Base-by-base conservation (phyloP, 345 rosid genomes). In the Gossypioides kirkii region DNA sequence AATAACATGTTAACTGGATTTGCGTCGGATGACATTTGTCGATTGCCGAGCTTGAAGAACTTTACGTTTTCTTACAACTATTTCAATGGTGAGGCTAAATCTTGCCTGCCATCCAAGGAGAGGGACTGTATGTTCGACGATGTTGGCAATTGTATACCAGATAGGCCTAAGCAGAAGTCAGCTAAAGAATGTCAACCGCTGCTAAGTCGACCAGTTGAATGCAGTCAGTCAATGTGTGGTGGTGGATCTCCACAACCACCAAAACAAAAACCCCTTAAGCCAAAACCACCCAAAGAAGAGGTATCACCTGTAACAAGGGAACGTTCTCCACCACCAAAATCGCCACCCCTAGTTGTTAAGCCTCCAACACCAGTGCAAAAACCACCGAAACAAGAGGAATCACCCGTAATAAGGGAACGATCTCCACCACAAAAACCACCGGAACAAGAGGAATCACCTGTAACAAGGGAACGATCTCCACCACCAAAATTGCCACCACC, bases 1-100 rank as follows among this genome's bases (percentile, higher is more conserved):
- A 18, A 70, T 36, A 93, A 93, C 74, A 81, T 71, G 83, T 80
- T 91, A 23, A 87, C 91, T 0, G 95, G 98, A 0, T 79, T 59
- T 50, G 82, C 89, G 36, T 72, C 86, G 0, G 91, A 81, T 75
- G 70, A 69, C 7, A 32, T 91, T 0, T 93, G 98, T 83, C 85
- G 73, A 66, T 49, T 93, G 74, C 89, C 93, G 16, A 73, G 68
- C 16, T 64, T 91, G 76, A 54, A 16, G 20, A 89, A 91, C 74
- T 85, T 93, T 28, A 84, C 87, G 0, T 82, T 86, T 63, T 77
- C 91, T 1, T 8, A 75, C 53, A 93, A 93, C 78, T 93, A 83
- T 79, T 87, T 93, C 77, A 78, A 76, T n/a, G 86, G 84, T 6
- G 86, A 84, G 80, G 88, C 82, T 11, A 45, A 56, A 63, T 77